Conservation (phyloP, 2,329 filamentous ascomycete genomes). For the Tolypocladium guangdongense region DNA sequence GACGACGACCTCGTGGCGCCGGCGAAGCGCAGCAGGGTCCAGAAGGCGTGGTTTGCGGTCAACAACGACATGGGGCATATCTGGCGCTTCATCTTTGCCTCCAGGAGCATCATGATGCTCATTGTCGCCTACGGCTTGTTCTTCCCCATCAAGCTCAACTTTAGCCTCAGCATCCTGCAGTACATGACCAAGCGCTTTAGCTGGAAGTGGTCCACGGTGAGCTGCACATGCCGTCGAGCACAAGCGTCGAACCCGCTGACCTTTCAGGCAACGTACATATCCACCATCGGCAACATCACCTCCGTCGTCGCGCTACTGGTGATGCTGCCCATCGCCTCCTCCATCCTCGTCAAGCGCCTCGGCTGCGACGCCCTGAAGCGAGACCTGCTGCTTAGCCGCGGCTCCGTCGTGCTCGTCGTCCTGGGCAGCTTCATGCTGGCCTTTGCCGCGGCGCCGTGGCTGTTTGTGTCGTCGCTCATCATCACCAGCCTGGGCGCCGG, state of each 20-base stretch:
- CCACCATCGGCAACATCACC: conserved; percentile 25
- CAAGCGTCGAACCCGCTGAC: conserved; percentile 4
- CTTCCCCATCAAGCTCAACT: conserved; percentile 18
- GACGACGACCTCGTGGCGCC: neutral
- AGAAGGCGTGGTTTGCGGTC: conserved; percentile 14
- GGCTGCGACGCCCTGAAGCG: conserved; percentile 21
- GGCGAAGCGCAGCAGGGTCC: conserved; percentile 3
- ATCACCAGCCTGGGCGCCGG: conserved; percentile 35
- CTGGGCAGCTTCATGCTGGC: conserved; percentile 26
- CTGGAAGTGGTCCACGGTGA: conserved; percentile 34
- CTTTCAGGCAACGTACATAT: conserved; percentile 25
- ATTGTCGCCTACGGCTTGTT: conserved; percentile 20
- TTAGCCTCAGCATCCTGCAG: conserved; percentile 32
- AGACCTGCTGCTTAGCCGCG: conserved; percentile 28
- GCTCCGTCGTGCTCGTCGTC: conserved; percentile 19
- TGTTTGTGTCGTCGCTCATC: conserved; percentile 29
- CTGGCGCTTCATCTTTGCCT: conserved; percentile 28
- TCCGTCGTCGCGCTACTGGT: conserved; percentile 27
- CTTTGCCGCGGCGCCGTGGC: conserved; percentile 20
- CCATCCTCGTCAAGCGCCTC: conserved; percentile 18
- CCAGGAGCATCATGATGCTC: conserved; percentile 26
- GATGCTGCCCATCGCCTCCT: conserved; percentile 24
- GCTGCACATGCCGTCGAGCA: neutral
- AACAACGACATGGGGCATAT: conserved; percentile 22
- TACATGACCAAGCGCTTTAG: conserved; percentile 40